phyloP scores from a whole-genome alignment of 192 early-diverging fungal genomes.

The Funneliformis geosporum region DNA sequence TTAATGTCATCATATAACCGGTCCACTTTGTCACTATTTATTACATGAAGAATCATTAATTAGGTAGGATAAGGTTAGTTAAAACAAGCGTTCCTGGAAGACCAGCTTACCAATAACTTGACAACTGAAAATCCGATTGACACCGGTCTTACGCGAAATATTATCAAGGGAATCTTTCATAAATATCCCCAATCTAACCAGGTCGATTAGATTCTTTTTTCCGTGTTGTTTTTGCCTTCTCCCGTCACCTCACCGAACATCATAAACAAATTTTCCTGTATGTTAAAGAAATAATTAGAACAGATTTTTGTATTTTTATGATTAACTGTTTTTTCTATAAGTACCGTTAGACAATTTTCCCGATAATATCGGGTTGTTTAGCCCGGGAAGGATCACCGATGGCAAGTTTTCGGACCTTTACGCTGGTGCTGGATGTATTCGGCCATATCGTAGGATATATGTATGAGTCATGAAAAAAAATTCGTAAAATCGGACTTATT shows the following conservation, averaged over 20 bases:
- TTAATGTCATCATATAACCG: conserved; percentile 3
- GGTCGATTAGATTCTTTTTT: conserved; percentile 32
- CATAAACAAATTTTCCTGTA: conserved; percentile 23
- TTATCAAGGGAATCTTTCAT: conserved; percentile 29
- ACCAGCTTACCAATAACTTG: conserved; percentile 31
- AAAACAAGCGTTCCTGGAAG: conserved; percentile 6
- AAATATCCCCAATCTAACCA: conserved; percentile 28
- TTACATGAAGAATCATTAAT: conserved; percentile 17
- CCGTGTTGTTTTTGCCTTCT: conserved; percentile 22
- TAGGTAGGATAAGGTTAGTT: conserved; percentile 7
- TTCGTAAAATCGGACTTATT: conserved; percentile 23
- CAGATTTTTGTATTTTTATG: conserved; percentile 1
- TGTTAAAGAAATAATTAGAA: conserved; percentile 22
- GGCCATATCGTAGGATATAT: conserved; percentile 23
- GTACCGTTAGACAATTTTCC: conserved; percentile 23
- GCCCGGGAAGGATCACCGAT: conserved; percentile 26
- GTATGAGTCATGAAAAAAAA: conserved; percentile 25
- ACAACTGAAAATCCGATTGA: conserved; percentile 7
- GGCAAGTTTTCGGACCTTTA: conserved; percentile 30
- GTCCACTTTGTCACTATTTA: conserved; percentile 30
- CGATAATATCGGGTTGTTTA: conserved; percentile 33
- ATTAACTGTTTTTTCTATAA: conserved; percentile 25
- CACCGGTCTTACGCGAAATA: conserved; percentile 8
- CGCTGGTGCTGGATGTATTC: conserved; percentile 29
- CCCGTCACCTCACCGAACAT: conserved; percentile 31